These are phyloP conservation scores for Hericium coralloides DNA, from an alignment of 768 basidiomycete genomes.

Conservation along the genomic window DNA sequence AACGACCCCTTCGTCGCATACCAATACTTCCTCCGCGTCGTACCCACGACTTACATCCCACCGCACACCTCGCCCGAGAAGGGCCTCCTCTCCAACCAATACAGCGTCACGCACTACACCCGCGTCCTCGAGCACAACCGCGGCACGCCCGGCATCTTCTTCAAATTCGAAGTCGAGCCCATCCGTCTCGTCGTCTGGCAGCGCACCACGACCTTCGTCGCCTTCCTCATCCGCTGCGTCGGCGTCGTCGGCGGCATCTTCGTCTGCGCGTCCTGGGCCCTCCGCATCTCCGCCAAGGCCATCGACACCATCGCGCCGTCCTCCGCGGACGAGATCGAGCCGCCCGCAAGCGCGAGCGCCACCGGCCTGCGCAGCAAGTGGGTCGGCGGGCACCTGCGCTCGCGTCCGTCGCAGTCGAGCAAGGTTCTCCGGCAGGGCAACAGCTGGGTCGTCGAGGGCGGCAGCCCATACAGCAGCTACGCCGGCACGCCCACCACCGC, in stretches of 20 bases:
- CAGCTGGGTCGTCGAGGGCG: constrained; percentile 54
- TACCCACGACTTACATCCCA: constrained; percentile 88
- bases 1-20: constrained; percentile 75
- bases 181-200: constrained; percentile 80
- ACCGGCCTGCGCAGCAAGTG: constrained; percentile 54
- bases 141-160: constrained; percentile 92
- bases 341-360: constrained; percentile 44
- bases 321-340: constrained; percentile 58
- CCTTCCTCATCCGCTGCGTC: constrained; percentile 64
- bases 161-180: constrained; percentile 96
- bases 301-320: constrained; percentile 48
- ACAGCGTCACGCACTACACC: constrained; percentile 91
- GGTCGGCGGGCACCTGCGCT: constrained; percentile 54
- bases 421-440: constrained; percentile 47
- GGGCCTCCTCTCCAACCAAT: constrained; percentile 65
- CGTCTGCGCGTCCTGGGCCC: constrained; percentile 59
- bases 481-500: constrained; percentile 26
- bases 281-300: constrained; percentile 31
- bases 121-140: constrained; percentile 63
- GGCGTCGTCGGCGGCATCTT: constrained; percentile 94
- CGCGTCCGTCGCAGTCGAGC: constrained; percentile 33
- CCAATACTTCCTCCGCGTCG: constrained; percentile 93
- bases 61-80: constrained; percentile 44
- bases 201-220: constrained; percentile 73
- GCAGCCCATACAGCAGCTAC: constrained; percentile 29